A percentile compares a stretch with the other conserved stretches of the same genome.
Evolutionary conservation across 2,329 filamentous ascomycete genomes (phyloP).

Genomic region (Calonectria naviculata): DNA sequence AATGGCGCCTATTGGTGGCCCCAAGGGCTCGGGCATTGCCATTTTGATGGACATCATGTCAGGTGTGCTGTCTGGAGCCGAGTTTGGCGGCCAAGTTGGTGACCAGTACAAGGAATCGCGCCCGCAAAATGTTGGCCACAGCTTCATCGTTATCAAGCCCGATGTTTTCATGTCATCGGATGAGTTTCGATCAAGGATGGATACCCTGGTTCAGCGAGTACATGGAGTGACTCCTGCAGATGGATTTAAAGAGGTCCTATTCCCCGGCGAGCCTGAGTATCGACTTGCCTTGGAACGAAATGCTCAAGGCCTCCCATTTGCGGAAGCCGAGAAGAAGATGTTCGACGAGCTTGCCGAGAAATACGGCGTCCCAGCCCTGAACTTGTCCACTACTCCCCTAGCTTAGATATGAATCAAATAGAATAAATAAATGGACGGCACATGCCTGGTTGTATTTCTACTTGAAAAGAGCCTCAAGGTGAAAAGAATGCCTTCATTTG

Average conservation of each 20-base stretch:
- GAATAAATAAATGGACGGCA: neutral
- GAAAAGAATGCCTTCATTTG: too few relatives aligned
- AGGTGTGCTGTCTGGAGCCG: slow-evolving; percentile 21
- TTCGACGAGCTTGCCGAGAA: slow-evolving; percentile 20
- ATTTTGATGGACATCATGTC: slow-evolving; percentile 29
- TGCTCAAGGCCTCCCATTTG: slow-evolving; percentile 13
- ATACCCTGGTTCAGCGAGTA: slow-evolving; percentile 22
- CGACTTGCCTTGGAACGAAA: slow-evolving; percentile 14
- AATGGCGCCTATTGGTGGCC: slow-evolving; percentile 22
- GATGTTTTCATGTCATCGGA: slow-evolving; percentile 21
- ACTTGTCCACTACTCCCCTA: slow-evolving; percentile 3
- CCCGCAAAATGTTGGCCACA: slow-evolving; percentile 23
- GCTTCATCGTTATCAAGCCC: slow-evolving; percentile 26
- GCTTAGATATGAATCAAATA: neutral
- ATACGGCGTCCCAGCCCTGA: slow-evolving; percentile 7
- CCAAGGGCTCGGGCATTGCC: slow-evolving; percentile 21
- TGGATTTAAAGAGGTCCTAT: slow-evolving; percentile 22
- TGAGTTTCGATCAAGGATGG: slow-evolving; percentile 20
- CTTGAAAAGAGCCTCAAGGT: too few relatives aligned
- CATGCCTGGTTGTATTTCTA: too few relatives aligned
- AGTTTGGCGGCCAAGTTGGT: slow-evolving; percentile 21
- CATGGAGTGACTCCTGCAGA: slow-evolving; percentile 18
- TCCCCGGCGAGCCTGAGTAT: slow-evolving; percentile 23
- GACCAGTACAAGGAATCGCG: slow-evolving; percentile 25
- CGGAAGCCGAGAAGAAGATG: slow-evolving; percentile 23